Percentiles rank a stretch among this genome's conserved stretches.
These are phyloP conservation scores for Fusarium setosum DNA, from an alignment of 2,329 filamentous ascomycete species.

Conservation along the genomic window DNA sequence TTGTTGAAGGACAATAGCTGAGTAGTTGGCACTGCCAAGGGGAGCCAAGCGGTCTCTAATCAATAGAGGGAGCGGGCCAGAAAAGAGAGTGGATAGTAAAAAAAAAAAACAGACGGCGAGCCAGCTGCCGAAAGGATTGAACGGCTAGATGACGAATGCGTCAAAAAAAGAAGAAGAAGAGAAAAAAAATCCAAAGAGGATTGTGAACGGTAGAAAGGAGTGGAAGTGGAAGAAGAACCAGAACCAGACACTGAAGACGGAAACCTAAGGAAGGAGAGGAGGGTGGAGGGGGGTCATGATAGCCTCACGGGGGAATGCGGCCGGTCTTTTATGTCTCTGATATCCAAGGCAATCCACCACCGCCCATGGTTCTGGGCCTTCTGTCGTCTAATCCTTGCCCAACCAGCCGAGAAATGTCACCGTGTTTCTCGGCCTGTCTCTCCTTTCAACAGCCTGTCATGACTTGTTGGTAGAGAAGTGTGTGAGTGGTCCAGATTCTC, in stretches of 20 bases:
- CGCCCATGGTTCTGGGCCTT: not conserved
- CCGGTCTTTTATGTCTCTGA: constrained; percentile 41
- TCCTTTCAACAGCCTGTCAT: not conserved
- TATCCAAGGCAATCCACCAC: constrained; percentile 1
- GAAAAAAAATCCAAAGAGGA: no score
- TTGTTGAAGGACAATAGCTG: constrained; percentile 12
- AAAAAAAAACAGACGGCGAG: constrained; percentile 30
- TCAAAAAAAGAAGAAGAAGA: not conserved
- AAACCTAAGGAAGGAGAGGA: constrained; percentile 7
- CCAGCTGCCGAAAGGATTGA: constrained; percentile 50
- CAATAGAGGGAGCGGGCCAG: constrained; percentile 25
- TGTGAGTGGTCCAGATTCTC: not conserved
- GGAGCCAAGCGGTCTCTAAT: constrained; percentile 25
- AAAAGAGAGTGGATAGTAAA: constrained; percentile 16
- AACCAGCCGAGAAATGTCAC: not conserved
- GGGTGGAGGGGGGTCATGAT: constrained; percentile 1
- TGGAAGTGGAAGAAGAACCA: constrained; percentile 9
- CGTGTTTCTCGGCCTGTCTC: not conserved
- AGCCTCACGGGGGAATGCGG: constrained; percentile 41
- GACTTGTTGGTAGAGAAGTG: no score
- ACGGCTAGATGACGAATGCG: constrained; percentile 39
- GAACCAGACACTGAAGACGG: constrained; percentile 39
- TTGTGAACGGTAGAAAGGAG: no score
- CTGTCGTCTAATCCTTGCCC: not conserved
- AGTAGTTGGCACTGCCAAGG: constrained; percentile 34